Evolutionary conservation across 192 early-diverging fungal genomes (phyloP), one percentile per base, ranked within the genome.

Genomic region (Anaeromyces robustus): DNA sequence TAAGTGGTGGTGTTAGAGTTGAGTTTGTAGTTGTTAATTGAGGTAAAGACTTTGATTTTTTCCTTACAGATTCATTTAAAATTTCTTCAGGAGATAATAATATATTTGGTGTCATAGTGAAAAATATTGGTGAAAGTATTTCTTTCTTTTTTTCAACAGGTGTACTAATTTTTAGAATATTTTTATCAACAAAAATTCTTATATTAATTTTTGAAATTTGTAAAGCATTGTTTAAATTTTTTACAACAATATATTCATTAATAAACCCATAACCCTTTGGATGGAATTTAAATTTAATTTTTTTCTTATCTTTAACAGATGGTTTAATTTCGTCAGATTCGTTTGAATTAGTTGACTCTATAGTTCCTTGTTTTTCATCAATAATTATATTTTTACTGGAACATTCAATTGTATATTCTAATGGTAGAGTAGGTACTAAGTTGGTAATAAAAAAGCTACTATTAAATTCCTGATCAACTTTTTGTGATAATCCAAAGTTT

Each of bases 371-470:
- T 41, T 29, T 30, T 19, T 41, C 30, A n/a, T 28, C 14, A 18
- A 79, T 11, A 34, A 26, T 26, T 0, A 59, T 79, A n/a, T 18
- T 79, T 7, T 79, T 26, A 19, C 52, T 34, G 11, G 81, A 31
- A 28, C 88, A 89, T 78, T 89, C 87, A 4, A 92, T 85, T 79
- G 84, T 81, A 79, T 90, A 94, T 80, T 93, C 89, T 43, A 95
- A 81, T 0, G 94, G 94, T 32, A 96, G 81, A 26, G 89, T 81
- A 30, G 90, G 87, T 2, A 93, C 92, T 80, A 90, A 84, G 82
- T 96, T 96, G 59, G 87, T 84, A 41, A 96, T 85, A 6, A 85
- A 88, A 77, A 96, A 93, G 16, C 88, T 85, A 7, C 90, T 92
- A 79, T 86, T 86, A 79, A 89, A 90, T 19, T 84, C 84, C 68